These are phyloP conservation scores for Skeletonema marinoi DNA, from an alignment of 108 stramenopile species.

Conservation along the genomic window DNA sequence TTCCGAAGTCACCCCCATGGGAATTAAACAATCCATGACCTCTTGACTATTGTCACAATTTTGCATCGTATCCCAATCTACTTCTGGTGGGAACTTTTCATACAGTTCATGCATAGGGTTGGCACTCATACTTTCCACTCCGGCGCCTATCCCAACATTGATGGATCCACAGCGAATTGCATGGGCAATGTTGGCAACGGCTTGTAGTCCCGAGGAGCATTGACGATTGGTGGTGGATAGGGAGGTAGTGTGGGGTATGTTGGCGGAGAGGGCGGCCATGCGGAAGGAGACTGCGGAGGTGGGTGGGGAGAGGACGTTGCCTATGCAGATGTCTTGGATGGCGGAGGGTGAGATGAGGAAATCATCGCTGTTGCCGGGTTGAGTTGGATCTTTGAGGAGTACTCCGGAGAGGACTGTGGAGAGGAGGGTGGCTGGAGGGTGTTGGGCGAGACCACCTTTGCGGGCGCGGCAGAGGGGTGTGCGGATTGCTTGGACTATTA, in stretches of 20 bases:
- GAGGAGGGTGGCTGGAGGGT: conserved; percentile 78
- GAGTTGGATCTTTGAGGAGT: conserved; percentile 32
- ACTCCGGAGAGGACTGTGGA: conserved; percentile 59
- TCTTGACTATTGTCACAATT: conserved; percentile 14
- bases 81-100: conserved; percentile 59
- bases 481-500: conserved; percentile 83
- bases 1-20: conserved; percentile 97
- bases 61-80: conserved; percentile 76
- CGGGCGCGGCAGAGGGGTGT: conserved; percentile 82
- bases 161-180: conserved; percentile 79
- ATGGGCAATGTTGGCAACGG: conserved; percentile 88
- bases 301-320: conserved; percentile 92
- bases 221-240: conserved; percentile 90
- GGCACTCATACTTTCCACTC: conserved; percentile 92
- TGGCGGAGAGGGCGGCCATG: conserved; percentile 90
- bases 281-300: conserved; percentile 87
- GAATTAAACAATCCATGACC: conserved; percentile 90
- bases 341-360: conserved; percentile 42
- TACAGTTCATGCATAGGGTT: conserved; percentile 70
- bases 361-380: background rate
- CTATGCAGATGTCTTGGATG: conserved; percentile 87
- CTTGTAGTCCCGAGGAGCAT: conserved; percentile 95
- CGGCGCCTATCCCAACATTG: conserved; percentile 89
- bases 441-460: conserved; percentile 70
- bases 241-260: conserved; percentile 79